These are phyloP conservation scores for Diatrype stigma DNA, from an alignment of 2,329 filamentous ascomycete genomes.

Conservation along the genomic window DNA sequence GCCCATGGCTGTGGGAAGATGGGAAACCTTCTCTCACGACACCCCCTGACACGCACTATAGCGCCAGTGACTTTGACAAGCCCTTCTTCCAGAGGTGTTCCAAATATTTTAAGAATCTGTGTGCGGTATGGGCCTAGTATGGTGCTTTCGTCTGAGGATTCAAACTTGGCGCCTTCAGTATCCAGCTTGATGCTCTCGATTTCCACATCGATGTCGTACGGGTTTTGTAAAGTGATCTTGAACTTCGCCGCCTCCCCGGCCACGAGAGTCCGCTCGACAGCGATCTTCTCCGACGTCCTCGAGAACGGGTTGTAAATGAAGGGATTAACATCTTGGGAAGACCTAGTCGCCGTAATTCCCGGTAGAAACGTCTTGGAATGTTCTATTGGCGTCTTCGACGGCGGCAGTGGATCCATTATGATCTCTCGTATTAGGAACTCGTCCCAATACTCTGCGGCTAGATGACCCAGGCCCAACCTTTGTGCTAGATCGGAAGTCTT, in stretches of 20 bases:
- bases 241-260: conserved; percentile 75
- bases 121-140: conserved; percentile 77
- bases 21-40: conserved; percentile 76
- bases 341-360: conserved; percentile 43
- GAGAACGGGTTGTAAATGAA: conserved; percentile 96
- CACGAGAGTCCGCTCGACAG: conserved; percentile 66
- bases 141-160: conserved; percentile 59
- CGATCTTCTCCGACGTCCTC: conserved; percentile 58
- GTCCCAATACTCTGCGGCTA: conserved; percentile 91
- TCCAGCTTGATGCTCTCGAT: conserved; percentile 78
- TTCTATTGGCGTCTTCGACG: conserved; percentile 59
- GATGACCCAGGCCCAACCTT: conserved; percentile 64
- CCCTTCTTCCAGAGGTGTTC: conserved; percentile 64
- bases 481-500: conserved; percentile 76
- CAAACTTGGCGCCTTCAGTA: conserved; percentile 68
- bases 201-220: conserved; percentile 88
- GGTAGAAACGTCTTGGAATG: conserved; percentile 56
- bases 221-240: conserved; percentile 83
- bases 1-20: conserved; percentile 78
- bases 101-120: conserved; percentile 69
- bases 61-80: conserved; percentile 73
- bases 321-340: conserved; percentile 66
- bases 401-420: conserved; percentile 60
- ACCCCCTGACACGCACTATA: conserved; percentile 73
- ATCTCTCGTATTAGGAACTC: conserved; percentile 84